Conservation (phyloP, 163 green algal species). For the Scenedesmus sp. region DNA sequence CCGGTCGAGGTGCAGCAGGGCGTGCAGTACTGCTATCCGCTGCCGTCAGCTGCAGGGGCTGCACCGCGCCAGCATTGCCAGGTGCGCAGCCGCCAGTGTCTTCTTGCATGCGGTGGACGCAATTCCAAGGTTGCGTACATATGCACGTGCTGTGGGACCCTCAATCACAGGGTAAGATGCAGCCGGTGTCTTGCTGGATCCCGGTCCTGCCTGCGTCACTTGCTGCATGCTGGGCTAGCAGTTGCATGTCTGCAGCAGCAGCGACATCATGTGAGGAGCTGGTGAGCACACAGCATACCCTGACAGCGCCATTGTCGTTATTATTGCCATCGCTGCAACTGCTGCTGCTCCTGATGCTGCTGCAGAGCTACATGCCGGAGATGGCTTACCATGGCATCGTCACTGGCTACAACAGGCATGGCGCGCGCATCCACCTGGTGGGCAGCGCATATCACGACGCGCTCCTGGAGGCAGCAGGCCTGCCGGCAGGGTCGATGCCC, state of each 20-base stretch:
- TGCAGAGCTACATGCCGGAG: constrained; percentile 40
- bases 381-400: constrained; percentile 32
- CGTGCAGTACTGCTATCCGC: constrained; percentile 24
- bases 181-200: too few relatives aligned
- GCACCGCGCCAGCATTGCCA: neutral
- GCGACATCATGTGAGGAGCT: too few relatives aligned
- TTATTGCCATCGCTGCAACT: neutral
- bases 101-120: neutral
- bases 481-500: neutral
- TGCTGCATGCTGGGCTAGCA: neutral
- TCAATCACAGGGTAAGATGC: too few relatives aligned
- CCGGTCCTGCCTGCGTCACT: too few relatives aligned
- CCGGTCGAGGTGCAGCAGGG: constrained; percentile 6
- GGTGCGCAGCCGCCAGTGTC: neutral
- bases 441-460: neutral
- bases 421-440: constrained; percentile 19
- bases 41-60: neutral
- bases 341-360: neutral
- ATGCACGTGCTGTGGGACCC: too few relatives aligned
- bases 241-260: too few relatives aligned
- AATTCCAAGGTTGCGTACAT: too few relatives aligned
- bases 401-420: constrained; percentile 10
- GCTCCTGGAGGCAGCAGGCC: neutral
- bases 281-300: too few relatives aligned
- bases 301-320: too few relatives aligned